phyloP scores from a whole-genome alignment of 306 rosid species.

The Dryas alaskensis region DNA sequence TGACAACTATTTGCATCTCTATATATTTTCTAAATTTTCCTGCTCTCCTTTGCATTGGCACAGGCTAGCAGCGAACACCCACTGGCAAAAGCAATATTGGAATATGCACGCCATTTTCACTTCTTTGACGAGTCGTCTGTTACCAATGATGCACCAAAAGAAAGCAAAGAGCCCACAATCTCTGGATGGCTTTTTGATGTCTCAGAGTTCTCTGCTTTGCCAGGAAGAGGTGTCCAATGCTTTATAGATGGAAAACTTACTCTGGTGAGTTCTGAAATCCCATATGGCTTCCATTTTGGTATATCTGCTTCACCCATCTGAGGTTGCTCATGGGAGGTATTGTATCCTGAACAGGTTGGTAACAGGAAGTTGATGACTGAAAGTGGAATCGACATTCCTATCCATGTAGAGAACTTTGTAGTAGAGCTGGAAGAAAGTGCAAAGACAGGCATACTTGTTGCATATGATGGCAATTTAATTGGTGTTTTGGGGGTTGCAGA shows the following conservation, averaged over 20 bases:
- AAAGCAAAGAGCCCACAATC: constrained; percentile 33
- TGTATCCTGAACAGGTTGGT: constrained; percentile 67
- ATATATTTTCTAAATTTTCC: background rate
- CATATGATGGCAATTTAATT: constrained; percentile 52
- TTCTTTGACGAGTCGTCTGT: constrained; percentile 71
- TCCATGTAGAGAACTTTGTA: constrained; percentile 65
- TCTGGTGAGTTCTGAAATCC: constrained; percentile 45
- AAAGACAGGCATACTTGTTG: constrained; percentile 79
- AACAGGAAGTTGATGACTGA: constrained; percentile 83
- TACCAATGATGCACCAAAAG: constrained; percentile 37
- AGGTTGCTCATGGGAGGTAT: constrained; percentile 32
- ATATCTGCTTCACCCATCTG: constrained; percentile 11
- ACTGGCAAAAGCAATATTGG: constrained; percentile 85
- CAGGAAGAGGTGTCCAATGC: constrained; percentile 86
- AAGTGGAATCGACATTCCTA: constrained; percentile 63
- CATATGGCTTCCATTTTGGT: background rate
- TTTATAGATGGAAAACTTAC: constrained; percentile 56
- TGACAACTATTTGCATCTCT: constrained; percentile 9
- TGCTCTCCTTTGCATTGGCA: constrained; percentile 12
- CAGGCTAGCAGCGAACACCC: constrained; percentile 99
- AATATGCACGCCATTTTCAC: constrained; percentile 88
- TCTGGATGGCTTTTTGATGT: constrained; percentile 86
- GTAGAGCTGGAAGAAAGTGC: constrained; percentile 90
- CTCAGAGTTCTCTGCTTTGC: constrained; percentile 72
- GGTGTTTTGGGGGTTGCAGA: constrained; percentile 94